These are phyloP conservation scores for Kodamaea nitidulidarum DNA, from an alignment of 805 yeast genomes.

Conservation along the genomic window DNA sequence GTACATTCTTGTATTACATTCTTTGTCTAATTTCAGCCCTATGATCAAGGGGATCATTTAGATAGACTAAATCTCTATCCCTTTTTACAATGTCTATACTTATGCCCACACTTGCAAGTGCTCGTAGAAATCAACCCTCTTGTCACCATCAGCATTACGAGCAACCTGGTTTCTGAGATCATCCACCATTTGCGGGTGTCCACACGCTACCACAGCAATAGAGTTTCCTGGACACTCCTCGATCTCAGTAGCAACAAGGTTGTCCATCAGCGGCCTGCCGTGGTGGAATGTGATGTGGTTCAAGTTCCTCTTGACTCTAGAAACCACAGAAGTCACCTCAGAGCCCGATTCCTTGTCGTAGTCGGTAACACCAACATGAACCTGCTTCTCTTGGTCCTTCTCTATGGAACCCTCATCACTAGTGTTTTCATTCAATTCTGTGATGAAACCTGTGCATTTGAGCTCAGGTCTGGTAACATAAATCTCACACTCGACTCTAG, in stretches of 20 bases:
- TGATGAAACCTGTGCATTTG: constrained; percentile 1
- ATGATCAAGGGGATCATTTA: too few relatives aligned
- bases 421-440: not conserved
- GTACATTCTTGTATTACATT: too few relatives aligned
- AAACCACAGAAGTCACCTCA: not conserved
- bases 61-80: too few relatives aligned
- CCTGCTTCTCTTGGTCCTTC: constrained; percentile 1
- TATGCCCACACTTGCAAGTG: constrained; percentile 8
- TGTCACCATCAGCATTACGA: constrained; percentile 30
- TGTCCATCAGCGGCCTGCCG: constrained; percentile 44
- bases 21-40: too few relatives aligned
- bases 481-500: constrained; percentile 27
- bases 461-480: constrained; percentile 26
- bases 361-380: not conserved
- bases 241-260: constrained; percentile 35
- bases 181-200: constrained; percentile 59
- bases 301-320: constrained; percentile 1
- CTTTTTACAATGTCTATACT: not conserved
- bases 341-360: not conserved
- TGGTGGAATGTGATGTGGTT: constrained; percentile 15
- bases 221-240: constrained; percentile 36
- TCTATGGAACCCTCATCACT: not conserved
- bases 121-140: constrained; percentile 66
- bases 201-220: constrained; percentile 57
- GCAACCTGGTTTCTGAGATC: constrained; percentile 47